Base-by-base conservation (phyloP, 106 monocot species). In the Iris macrosiphon region DNA sequence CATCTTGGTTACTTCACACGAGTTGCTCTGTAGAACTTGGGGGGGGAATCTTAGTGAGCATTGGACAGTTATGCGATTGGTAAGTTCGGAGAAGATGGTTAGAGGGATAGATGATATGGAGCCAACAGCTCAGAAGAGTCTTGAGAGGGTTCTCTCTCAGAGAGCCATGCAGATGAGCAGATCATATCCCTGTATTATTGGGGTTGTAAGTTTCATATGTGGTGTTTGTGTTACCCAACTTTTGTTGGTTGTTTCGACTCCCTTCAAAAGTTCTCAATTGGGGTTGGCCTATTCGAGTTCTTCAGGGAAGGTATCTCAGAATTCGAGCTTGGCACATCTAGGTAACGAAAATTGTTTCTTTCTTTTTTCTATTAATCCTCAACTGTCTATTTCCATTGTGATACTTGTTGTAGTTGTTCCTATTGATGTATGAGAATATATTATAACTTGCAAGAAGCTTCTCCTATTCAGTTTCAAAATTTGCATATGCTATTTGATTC, bases 91-190 rank as follows among this genome's bases (percentile, higher is more conserved):
- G n/a, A n/a, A n/a, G n/a, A n/a, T n/a, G n/a, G n/a, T n/a, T 55
- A 2, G 38, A 25, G 23, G 14, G 55, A 35, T 2, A 21, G 15
- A n/a, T 26, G 46, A 39, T 41, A 89, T 76, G 79, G 79, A 76
- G 35, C 49, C 70, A 52, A 32, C 72, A 22, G 44, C 61, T 57
- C 56, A 64, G 55, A 91, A 78, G 75, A 75, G 63, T 37, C 62
- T 91, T 42, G 90, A 91, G 54, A 91, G 73, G 57, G 17, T 72
- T 3, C 45, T 85, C 9, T 91, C 90, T 40, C 77, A 78, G 69
- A 85, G 62, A 37, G 81, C 81, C 20, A n/a, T 85, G 62, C 78
- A 81, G 67, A 69, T 85, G 75, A 73, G 85, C 67, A 65, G 39
- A 41, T 92, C 91, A 29, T 65, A 56, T 21, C 26, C 68, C 25